Percentiles rank a stretch among this genome's conserved stretches.
Evolutionary conservation across 176 grass and related monocot species (phyloP).

Genomic region (Raddia guianensis): DNA sequence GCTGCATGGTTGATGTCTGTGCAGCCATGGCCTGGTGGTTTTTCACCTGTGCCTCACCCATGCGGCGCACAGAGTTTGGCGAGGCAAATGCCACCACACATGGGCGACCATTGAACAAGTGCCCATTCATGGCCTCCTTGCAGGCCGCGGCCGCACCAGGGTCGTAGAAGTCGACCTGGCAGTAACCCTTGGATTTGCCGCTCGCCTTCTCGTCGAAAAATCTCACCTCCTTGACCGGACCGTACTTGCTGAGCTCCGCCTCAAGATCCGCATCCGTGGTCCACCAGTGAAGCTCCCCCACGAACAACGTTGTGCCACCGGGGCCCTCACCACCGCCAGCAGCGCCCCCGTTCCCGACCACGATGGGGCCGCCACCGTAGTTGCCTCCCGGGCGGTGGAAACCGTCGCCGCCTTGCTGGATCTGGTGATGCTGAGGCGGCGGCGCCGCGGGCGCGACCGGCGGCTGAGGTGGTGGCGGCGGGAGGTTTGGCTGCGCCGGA

Average conservation of each 20-base stretch:
- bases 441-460: slow-evolving; percentile 17
- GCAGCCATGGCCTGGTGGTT: slow-evolving; percentile 58
- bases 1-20: slow-evolving; percentile 44
- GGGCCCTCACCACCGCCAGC: slow-evolving; percentile 47
- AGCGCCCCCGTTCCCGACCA: slow-evolving; percentile 38
- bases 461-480: slow-evolving; percentile 37
- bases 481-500: slow-evolving; percentile 42
- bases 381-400: slow-evolving; percentile 66
- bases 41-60: slow-evolving; percentile 78
- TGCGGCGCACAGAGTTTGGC: slow-evolving; percentile 52
- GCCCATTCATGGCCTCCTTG: slow-evolving; percentile 82
- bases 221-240: slow-evolving; percentile 78
- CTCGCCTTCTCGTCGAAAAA: slow-evolving; percentile 95
- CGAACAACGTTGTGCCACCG: slow-evolving; percentile 68
- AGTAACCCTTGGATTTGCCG: slow-evolving; percentile 93
- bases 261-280: slow-evolving; percentile 88
- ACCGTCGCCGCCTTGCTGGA: slow-evolving; percentile 57
- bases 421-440: slow-evolving; percentile 48
- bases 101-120: slow-evolving; percentile 68
- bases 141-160: slow-evolving; percentile 48
- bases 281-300: slow-evolving; percentile 95
- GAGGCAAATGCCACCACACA: slow-evolving; percentile 77
- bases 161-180: slow-evolving; percentile 82
- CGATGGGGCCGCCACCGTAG: slow-evolving; percentile 41
- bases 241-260: slow-evolving; percentile 71